phyloP scores from a whole-genome alignment of 1,284 basidiomycete species.

The Naganishia liquefaciens region DNA sequence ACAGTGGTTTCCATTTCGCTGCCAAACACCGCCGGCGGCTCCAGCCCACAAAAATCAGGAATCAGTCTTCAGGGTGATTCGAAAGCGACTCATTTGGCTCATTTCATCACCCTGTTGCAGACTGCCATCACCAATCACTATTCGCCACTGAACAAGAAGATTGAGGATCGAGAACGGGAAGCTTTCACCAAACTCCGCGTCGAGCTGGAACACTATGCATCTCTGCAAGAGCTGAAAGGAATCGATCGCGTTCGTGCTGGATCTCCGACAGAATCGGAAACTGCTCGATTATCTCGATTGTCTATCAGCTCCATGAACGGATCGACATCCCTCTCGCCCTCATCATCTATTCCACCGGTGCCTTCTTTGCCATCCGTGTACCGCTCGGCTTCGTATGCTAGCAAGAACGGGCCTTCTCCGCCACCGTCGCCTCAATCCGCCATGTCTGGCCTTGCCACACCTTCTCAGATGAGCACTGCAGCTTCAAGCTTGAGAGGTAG shows the following conservation, averaged over 20 bases:
- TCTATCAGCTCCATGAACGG: constrained; percentile 6
- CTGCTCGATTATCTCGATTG: neutral
- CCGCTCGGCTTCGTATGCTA: constrained; percentile 1
- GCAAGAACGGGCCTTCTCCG: neutral
- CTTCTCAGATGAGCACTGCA: constrained; percentile 12
- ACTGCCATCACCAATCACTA: constrained; percentile 46
- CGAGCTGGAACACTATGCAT: constrained; percentile 45
- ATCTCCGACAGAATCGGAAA: neutral
- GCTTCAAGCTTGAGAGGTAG: constrained; percentile 3
- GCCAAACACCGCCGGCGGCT: constrained; percentile 32
- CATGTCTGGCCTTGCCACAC: neutral
- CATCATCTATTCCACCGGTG: constrained; percentile 7
- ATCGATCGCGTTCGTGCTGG: neutral
- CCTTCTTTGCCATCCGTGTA: constrained; percentile 13
- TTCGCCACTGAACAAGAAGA: constrained; percentile 41
- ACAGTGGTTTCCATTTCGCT: constrained; percentile 2
- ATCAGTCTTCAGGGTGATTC: neutral
- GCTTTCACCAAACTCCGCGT: constrained; percentile 47
- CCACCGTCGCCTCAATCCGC: constrained; percentile 2
- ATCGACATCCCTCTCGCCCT: neutral
- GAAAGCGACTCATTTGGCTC: constrained; percentile 32
- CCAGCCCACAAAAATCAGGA: neutral
- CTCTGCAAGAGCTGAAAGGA: constrained; percentile 31
- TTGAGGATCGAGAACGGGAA: constrained; percentile 49
- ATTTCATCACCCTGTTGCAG: constrained; percentile 48